Evolutionary conservation across 1,139 yeast genomes (phyloP).

Genomic region (Nakaseomyces glabratus): DNA sequence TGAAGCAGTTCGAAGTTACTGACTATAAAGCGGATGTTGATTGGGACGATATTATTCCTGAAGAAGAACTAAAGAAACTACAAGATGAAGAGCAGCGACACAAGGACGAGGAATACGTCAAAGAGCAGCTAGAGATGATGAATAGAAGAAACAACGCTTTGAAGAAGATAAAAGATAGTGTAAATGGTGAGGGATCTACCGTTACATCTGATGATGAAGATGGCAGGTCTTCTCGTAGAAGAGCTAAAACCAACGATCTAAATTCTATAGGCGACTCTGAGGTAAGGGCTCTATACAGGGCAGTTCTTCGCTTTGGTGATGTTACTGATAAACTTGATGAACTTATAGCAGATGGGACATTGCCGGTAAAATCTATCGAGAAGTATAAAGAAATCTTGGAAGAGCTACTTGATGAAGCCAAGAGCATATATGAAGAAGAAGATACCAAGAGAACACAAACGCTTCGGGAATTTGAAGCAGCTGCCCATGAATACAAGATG

Average conservation of each 20-base stretch:
- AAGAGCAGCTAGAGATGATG: constrained; percentile 83
- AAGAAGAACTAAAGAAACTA: constrained; percentile 77
- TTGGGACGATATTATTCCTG: constrained; percentile 99
- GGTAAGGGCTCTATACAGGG: constrained; percentile 75
- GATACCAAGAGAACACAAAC: constrained; percentile 51
- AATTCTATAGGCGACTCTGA: constrained; percentile 75
- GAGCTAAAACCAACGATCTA: constrained; percentile 36
- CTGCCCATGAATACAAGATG: constrained; percentile 50
- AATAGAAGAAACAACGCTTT: constrained; percentile 73
- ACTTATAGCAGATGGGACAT: constrained; percentile 80
- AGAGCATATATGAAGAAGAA: constrained; percentile 55
- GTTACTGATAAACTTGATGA: constrained; percentile 76
- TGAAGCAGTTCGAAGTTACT: constrained; percentile 95
- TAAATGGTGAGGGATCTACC: constrained; percentile 29
- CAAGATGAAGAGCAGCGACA: constrained; percentile 87
- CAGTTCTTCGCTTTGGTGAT: constrained; percentile 77
- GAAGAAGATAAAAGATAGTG: constrained; percentile 42
- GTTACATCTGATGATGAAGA: constrained; percentile 36
- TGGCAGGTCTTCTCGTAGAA: constrained; percentile 27
- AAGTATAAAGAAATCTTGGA: constrained; percentile 65
- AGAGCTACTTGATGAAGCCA: constrained; percentile 58
- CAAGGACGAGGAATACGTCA: constrained; percentile 75
- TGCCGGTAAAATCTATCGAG: constrained; percentile 74
- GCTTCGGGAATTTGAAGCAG: constrained; percentile 51
- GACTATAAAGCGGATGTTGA: constrained; percentile 97